Conservation (phyloP, 2,329 filamentous ascomycete species). For the Beauveria pseudobassiana region DNA sequence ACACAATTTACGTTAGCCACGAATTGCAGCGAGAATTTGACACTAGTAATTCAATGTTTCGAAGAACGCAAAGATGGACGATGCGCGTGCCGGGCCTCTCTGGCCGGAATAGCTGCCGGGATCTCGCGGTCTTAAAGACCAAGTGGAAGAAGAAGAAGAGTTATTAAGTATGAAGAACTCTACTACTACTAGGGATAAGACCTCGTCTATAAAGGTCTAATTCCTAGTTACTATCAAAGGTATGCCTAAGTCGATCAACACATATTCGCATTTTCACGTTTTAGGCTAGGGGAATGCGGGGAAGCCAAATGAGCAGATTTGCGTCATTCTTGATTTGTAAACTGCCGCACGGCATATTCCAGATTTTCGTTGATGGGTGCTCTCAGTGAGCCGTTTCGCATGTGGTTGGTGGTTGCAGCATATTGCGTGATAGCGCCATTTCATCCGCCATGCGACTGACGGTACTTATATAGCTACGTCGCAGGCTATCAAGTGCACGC, state of each 20-base stretch:
- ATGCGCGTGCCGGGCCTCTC: not conserved
- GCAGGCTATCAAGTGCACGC: not conserved
- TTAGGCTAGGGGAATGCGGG: not conserved
- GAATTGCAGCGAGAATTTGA: no score
- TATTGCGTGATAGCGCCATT: constrained; percentile 9
- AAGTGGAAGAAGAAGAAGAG: no score
- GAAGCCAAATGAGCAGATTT: not conserved
- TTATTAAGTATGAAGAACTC: no score
- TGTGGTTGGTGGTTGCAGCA: not conserved
- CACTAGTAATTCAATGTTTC: not conserved
- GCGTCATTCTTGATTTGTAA: constrained; percentile 4
- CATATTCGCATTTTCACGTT: not conserved
- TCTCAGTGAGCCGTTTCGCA: not conserved
- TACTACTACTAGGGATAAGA: no score
- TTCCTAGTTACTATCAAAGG: no score
- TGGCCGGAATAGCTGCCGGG: not conserved
- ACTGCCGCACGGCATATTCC: not conserved
- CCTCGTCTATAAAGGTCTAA: no score
- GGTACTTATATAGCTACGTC: not conserved
- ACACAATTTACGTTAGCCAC: no score
- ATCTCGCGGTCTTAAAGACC: not conserved
- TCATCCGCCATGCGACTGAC: not conserved
- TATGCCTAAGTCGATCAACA: no score
- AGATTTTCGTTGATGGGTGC: not conserved
- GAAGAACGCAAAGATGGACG: not conserved